These are phyloP conservation scores for Kockovaella imperatae DNA, from an alignment of 768 basidiomycete species.

Conservation along the genomic window DNA sequence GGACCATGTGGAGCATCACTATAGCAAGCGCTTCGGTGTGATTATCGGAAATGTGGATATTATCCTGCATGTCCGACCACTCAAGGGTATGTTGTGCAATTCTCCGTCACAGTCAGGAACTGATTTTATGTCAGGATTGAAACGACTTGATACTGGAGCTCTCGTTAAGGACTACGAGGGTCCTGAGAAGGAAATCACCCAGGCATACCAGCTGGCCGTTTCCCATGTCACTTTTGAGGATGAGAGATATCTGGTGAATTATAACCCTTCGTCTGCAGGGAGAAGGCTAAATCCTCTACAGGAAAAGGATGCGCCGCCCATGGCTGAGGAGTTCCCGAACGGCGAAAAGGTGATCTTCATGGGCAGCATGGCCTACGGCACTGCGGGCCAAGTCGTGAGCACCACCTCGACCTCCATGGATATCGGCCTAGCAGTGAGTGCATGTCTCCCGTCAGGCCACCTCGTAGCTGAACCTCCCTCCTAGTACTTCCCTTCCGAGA, in stretches of 20 bases:
- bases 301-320: constrained; percentile 70
- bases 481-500: constrained; percentile 82
- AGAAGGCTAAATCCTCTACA: constrained; percentile 35
- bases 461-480: background rate
- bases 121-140: constrained; percentile 59
- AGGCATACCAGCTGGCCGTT: constrained; percentile 79
- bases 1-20: constrained; percentile 69
- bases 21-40: constrained; percentile 84
- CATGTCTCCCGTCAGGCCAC: background rate
- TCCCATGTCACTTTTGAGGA: constrained; percentile 78
- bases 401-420: constrained; percentile 65
- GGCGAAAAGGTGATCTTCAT: constrained; percentile 92
- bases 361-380: constrained; percentile 90
- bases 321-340: constrained; percentile 81
- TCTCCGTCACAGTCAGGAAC: background rate
- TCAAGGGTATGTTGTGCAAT: constrained; percentile 60
- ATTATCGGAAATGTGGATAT: constrained; percentile 73
- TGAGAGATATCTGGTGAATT: constrained; percentile 51
- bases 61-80: constrained; percentile 75
- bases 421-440: constrained; percentile 73
- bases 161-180: constrained; percentile 92
- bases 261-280: background rate
- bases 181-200: constrained; percentile 69
- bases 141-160: constrained; percentile 77
- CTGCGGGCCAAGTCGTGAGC: constrained; percentile 76